phyloP scores from a whole-genome alignment of 371 early-diverging fungal species.

The Choanephora cucurbitarum region DNA sequence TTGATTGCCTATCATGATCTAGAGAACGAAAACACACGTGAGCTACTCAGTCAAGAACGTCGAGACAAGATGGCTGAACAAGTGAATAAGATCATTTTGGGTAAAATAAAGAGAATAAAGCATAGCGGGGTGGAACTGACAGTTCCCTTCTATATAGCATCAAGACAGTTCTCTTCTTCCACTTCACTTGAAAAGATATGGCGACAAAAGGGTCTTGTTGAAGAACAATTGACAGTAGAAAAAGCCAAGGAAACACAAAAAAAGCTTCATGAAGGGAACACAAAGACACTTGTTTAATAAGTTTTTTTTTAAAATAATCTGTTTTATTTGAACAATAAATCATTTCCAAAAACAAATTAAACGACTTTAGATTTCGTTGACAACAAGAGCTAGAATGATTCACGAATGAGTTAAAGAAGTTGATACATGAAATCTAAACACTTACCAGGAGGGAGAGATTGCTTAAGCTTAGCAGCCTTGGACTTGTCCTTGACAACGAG shows the following conservation, averaged over 20 bases:
- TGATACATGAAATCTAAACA: background rate
- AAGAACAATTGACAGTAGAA: slow-evolving; percentile 18
- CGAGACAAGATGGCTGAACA: slow-evolving; percentile 23
- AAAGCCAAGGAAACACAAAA: slow-evolving; percentile 6
- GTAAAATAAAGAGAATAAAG: slow-evolving; percentile 12
- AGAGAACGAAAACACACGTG: slow-evolving; percentile 3
- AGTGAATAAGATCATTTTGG: slow-evolving; percentile 25
- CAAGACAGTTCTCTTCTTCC: slow-evolving; percentile 8
- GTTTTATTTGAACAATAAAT: slow-evolving; percentile 3
- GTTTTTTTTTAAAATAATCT: no score
- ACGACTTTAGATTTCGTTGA: slow-evolving; percentile 40
- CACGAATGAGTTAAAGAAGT: background rate
- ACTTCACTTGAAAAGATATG: slow-evolving; percentile 26
- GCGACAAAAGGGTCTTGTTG: slow-evolving; percentile 17
- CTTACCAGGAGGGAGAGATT: slow-evolving; percentile 87
- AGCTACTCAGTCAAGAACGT: slow-evolving; percentile 15
- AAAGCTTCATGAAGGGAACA: slow-evolving; percentile 15
- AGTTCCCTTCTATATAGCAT: slow-evolving; percentile 9
- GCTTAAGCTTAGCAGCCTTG: slow-evolving; percentile 96
- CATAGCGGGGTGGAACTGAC: no score
- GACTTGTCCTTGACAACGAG: slow-evolving; percentile 93
- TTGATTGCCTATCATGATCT: slow-evolving; percentile 20
- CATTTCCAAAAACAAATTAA: slow-evolving; percentile 3
- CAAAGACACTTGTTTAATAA: slow-evolving; percentile 5
- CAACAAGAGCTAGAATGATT: slow-evolving; percentile 31